Evolutionary conservation across 2,329 filamentous ascomycete species (phyloP).

Genomic region (Metarhizium humberi): DNA sequence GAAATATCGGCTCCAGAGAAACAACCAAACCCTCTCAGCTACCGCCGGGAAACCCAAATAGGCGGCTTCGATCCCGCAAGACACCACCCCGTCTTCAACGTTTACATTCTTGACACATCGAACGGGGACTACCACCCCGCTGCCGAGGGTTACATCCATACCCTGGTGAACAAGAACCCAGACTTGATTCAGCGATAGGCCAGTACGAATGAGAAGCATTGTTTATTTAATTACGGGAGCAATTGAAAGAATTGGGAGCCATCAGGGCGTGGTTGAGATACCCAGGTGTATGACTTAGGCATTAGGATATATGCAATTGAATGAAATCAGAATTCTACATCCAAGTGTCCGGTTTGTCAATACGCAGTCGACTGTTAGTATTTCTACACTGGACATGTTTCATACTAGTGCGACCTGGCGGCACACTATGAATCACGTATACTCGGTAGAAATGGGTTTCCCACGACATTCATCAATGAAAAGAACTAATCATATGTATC

Average conservation of each 20-base stretch:
- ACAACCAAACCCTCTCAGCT: not conserved
- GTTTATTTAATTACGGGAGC: not conserved
- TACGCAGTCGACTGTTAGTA: too few species aligned
- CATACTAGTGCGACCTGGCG: too few species aligned
- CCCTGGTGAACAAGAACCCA: not conserved
- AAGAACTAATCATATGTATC: not conserved
- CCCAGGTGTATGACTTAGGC: not conserved
- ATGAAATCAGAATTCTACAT: not conserved
- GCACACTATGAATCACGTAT: too few species aligned
- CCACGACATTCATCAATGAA: too few species aligned
- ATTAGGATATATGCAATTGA: not conserved
- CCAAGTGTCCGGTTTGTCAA: too few species aligned
- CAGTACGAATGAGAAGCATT: not conserved
- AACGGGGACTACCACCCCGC: not conserved
- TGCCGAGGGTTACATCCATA: constrained; percentile 1
- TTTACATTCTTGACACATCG: not conserved
- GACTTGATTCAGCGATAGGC: not conserved
- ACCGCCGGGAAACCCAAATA: not conserved
- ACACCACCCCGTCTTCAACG: constrained; percentile 3
- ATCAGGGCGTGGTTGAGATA: not conserved
- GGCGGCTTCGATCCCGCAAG: constrained; percentile 1
- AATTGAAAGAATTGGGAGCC: too few species aligned
- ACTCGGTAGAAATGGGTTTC: too few species aligned
- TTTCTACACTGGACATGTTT: too few species aligned
- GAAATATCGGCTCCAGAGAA: not conserved